Base-by-base conservation (phyloP, 257 asterid genomes). In the Primulina eburnea region DNA sequence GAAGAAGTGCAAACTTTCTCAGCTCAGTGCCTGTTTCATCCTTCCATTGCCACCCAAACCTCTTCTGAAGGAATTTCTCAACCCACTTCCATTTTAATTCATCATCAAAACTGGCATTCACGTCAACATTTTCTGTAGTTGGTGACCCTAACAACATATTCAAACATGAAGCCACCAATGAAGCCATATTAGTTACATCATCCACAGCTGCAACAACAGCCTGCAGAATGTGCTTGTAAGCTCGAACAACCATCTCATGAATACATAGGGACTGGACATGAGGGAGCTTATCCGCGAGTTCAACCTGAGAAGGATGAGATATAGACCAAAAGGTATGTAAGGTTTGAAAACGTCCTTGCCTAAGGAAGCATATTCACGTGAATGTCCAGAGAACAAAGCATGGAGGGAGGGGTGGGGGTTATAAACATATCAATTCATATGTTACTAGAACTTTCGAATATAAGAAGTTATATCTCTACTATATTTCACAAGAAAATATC, bases 211-310 rank as follows among this genome's bases (percentile, higher is more conserved):
- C 87, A 67, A 89, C 64, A 68, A 85, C 89, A 38, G 93, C 93
- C 70, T 82, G 89, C 80, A 89, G 67, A 67, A 89, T 83, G 75
- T 87, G 96, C 71, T 89, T 87, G 76, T 79, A 89, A 66, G 96
- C 93, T 76, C 96, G 89, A 83, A 87, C 89, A 77, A 89, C 81
- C 96, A 89, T 89, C 81, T 89, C 96, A 50, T 89, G 96, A 62
- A 85, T 77, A 75, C 96, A 89, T 70, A 89, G 91, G 73, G 96
- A 89, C 82, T 83, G 96, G 56, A 89, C 93, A 75, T 87, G 96
- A 57, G 93, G 93, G 33, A 87, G 91, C 85, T 85, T 89, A 78
- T 87, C 91, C 20, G 93, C 83, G 73, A 89, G 96, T 83, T 89
- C 89, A 67, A 89, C 96, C 96, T 89, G 88, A 28, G 62, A 63